These are phyloP conservation scores for Nakataea oryzae DNA, from an alignment of 2,329 filamentous ascomycete genomes.

Conservation along the genomic window DNA sequence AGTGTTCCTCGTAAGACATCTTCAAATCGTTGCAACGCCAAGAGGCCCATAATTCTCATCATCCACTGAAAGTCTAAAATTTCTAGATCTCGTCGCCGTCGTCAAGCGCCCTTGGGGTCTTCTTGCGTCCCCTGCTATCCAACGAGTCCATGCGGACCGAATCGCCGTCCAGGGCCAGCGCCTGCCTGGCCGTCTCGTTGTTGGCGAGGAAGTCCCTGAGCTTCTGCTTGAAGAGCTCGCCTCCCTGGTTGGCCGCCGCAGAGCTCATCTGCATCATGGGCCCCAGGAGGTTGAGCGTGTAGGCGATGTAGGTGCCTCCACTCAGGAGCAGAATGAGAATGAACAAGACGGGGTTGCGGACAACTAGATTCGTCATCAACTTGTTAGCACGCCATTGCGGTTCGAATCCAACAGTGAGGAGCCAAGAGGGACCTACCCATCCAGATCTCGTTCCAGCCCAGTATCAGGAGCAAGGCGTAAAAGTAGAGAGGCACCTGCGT, in stretches of 20 bases:
- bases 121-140: conserved; percentile 48
- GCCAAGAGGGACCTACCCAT: conserved; percentile 54
- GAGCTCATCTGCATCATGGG: conserved; percentile 94
- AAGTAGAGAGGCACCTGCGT: conserved; percentile 93
- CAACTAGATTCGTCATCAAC: conserved; percentile 41
- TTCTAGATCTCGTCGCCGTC: conserved; percentile 51
- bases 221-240: conserved; percentile 86
- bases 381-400: background rate
- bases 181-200: conserved; percentile 75
- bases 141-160: conserved; percentile 48
- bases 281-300: conserved; percentile 88
- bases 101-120: conserved; percentile 25
- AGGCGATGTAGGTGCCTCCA: conserved; percentile 77
- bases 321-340: conserved; percentile 70
- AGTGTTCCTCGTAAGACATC: background rate
- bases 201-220: conserved; percentile 82
- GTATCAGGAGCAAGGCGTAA: conserved; percentile 74
- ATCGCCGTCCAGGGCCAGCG: conserved; percentile 62
- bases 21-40: background rate
- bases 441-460: conserved; percentile 98
- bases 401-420: conserved; percentile 2
- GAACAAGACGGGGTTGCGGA: conserved; percentile 90
- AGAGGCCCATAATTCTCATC: background rate
- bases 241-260: conserved; percentile 73
- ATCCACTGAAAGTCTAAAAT: background rate